A percentile compares a stretch with the other conserved stretches of the same genome.
These are phyloP conservation scores for Camelina neglecta DNA, from an alignment of 345 rosid genomes.

Conservation along the genomic window DNA sequence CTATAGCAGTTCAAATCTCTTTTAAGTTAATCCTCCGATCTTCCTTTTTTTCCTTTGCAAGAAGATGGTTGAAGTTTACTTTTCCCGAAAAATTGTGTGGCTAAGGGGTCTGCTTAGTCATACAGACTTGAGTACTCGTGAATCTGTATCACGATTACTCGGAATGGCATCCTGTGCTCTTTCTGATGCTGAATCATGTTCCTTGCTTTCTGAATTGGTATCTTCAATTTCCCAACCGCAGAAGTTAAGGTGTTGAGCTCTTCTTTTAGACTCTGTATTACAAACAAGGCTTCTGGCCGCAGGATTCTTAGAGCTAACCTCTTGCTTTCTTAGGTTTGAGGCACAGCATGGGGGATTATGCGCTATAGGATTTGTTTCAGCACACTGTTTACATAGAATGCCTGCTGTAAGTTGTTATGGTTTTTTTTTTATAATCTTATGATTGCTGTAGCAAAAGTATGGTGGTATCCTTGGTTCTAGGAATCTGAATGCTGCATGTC, in stretches of 20 bases:
- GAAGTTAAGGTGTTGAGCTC: slow-evolving; percentile 62
- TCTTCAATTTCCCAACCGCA: slow-evolving; percentile 53
- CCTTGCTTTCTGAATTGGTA: slow-evolving; percentile 65
- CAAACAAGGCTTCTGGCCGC: slow-evolving; percentile 19
- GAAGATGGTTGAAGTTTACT: slow-evolving; percentile 78
- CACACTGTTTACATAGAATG: slow-evolving; percentile 62
- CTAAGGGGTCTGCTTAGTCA: slow-evolving; percentile 80
- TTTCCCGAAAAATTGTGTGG: slow-evolving; percentile 70
- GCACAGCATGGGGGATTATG: slow-evolving; percentile 75
- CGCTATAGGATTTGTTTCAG: slow-evolving; percentile 79
- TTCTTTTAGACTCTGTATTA: slow-evolving; percentile 16
- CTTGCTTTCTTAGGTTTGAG: slow-evolving; percentile 72
- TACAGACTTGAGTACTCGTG: slow-evolving; percentile 85
- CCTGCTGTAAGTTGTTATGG: slow-evolving; percentile 61
- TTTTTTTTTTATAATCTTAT: background rate
- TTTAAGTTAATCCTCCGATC: slow-evolving; percentile 6
- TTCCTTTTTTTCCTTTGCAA: slow-evolving; percentile 19
- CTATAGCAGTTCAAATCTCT: slow-evolving; percentile 18
- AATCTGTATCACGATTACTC: slow-evolving; percentile 84
- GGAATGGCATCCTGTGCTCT: slow-evolving; percentile 92
- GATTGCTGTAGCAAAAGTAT: background rate
- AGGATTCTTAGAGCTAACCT: slow-evolving; percentile 27
- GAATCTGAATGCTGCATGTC: slow-evolving; percentile 14
- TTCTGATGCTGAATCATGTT: slow-evolving; percentile 55
- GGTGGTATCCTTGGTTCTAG: slow-evolving; percentile 12